Base-by-base conservation (phyloP, 805 yeast species). In the Starmerella khaoyaiensis region DNA sequence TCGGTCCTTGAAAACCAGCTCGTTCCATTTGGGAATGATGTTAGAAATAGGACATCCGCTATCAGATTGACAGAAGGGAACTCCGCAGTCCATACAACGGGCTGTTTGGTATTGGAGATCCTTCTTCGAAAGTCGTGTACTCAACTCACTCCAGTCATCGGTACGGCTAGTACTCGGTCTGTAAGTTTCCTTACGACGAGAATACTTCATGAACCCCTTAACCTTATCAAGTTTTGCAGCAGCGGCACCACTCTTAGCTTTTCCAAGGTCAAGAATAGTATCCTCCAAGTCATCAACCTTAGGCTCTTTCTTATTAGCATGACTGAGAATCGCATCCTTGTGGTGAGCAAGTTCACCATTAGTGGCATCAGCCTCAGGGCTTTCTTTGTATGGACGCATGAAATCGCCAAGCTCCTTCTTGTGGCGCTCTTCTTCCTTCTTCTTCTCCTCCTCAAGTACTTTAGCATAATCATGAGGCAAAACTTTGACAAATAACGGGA, bases 61-160 rank as follows among this genome's bases (percentile, higher is more conserved):
- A 60, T 87, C 97, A 33, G 94, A 79, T 55, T 87, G 93, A 69
- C 98, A 87, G 74, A 87, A 87, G 41, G 98, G 98, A 52, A 90
- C 93, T 68, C 98, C 98, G 69, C 98, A 87, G 63, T 87, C 97
- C 94, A 90, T 87, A 71, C 98, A 87, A 62, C 98, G 75, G 12
- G 97, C 95, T 41, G 97, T 81, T 66, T 87, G 96, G 58, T 70
- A 72, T 58, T 76, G 72, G 54, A 87, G 76, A 49, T 90, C 97
- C 36, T 79, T 84, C 61, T 81, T 79, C 40, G 83, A 67, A 51
- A 87, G 67, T 39, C 94, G 73, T 11, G 73, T 63, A 10, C 93
- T 75, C 58, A 87, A 69, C 63, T 87, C 97, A 47, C 78, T 72
- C 97, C 97, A 90, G 62, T 90, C 96, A 52, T 70, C 69, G 39